Evolutionary conservation across 75 land plant species (phyloP).

Genomic region (Isoetes taiwanensis): DNA sequence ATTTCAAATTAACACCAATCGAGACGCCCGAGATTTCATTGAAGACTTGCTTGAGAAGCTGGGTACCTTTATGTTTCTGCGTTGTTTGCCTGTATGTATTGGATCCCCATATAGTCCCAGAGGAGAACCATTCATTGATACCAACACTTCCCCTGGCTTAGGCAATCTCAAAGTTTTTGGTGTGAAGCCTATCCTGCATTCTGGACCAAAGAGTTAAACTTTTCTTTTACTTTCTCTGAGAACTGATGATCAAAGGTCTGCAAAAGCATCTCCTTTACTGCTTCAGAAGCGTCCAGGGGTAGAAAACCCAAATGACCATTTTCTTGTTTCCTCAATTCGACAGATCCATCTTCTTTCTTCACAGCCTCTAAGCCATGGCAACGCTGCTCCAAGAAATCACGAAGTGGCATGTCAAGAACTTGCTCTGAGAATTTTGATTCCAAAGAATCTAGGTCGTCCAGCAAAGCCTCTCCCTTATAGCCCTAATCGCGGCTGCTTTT

Average conservation of each 20-base stretch:
- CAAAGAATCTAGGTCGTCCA: constrained; percentile 28
- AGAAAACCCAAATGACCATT: too few relatives aligned
- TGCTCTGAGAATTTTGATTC: constrained; percentile 37
- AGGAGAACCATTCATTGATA: constrained; percentile 67
- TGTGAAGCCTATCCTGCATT: constrained; percentile 46
- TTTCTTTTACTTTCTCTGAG: too few relatives aligned
- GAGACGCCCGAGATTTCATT: too few relatives aligned
- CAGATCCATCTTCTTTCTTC: constrained; percentile 19
- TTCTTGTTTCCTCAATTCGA: too few relatives aligned
- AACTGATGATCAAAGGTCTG: too few relatives aligned
- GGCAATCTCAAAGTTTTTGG: constrained; percentile 49
- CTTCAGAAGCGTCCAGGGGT: too few relatives aligned
- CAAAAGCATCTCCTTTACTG: too few relatives aligned
- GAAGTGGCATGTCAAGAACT: constrained; percentile 28
- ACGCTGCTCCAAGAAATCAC: constrained; percentile 35
- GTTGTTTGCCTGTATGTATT: too few relatives aligned
- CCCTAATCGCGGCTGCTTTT: constrained; percentile 37
- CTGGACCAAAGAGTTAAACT: too few relatives aligned
- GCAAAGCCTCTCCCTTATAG: constrained; percentile 36
- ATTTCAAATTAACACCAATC: too few relatives aligned
- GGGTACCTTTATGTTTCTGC: too few relatives aligned
- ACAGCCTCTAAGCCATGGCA: constrained; percentile 31
- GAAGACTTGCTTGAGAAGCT: too few relatives aligned
- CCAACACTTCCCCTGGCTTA: constrained; percentile 49
- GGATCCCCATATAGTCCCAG: constrained; percentile 50